These are phyloP conservation scores for Boletus eberwhitei DNA, from an alignment of 768 basidiomycete species.

Conservation along the genomic window DNA sequence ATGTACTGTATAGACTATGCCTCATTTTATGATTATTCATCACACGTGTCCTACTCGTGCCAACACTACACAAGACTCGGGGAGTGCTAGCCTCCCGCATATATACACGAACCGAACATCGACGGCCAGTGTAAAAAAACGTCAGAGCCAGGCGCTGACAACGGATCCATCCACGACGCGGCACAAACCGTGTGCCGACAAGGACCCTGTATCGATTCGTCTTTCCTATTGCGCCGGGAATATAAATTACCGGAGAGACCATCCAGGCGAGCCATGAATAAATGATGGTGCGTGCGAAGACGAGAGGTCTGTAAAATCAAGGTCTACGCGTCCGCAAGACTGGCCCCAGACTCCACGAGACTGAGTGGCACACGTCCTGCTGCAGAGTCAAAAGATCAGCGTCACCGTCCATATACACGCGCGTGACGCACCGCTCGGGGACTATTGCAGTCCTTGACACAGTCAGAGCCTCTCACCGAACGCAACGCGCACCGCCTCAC, in stretches of 20 bases:
- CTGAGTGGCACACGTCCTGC: constrained; percentile 5
- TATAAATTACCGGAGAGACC: constrained; percentile 15
- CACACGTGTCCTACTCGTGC: constrained; percentile 5
- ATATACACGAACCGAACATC: not conserved
- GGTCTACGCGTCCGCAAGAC: not conserved
- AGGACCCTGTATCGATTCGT: not conserved
- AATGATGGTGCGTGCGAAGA: constrained; percentile 1
- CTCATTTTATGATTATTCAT: not conserved
- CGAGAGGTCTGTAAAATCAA: not conserved
- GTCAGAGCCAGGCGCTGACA: not conserved
- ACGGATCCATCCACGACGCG: not conserved
- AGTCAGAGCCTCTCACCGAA: not conserved
- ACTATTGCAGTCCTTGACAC: not conserved
- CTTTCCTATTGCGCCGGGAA: not conserved
- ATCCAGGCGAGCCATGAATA: not conserved
- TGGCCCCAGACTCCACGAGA: constrained; percentile 1
- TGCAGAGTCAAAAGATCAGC: not conserved
- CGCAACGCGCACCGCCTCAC: not conserved
- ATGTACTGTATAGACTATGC: no score
- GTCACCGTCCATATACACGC: not conserved
- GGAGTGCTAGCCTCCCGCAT: not conserved
- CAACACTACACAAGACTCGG: not conserved
- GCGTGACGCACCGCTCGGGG: constrained; percentile 12
- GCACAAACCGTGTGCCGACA: not conserved
- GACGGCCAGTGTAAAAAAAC: not conserved